Evolutionary conservation across 306 rosid species (phyloP), one percentile per base, ranked within the genome.

Genomic region (Datisca glomerata): DNA sequence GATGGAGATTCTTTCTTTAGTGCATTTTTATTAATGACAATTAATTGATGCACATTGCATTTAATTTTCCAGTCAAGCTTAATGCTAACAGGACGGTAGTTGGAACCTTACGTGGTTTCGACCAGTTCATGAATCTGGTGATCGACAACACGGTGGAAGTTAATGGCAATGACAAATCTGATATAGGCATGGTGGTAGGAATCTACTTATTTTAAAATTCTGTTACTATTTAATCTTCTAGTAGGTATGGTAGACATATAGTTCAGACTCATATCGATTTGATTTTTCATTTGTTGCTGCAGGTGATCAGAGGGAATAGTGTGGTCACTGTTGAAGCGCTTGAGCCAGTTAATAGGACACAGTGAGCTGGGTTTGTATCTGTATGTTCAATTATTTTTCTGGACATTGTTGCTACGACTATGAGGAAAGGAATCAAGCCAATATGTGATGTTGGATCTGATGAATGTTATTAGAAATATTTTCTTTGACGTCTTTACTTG

Each of bases 291-390:
- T 39, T 51, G 11, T 56, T 61, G 27, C 50, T 70, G 64, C 91
- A 89, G 95, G 98, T 89, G 29, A 72, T 89, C 40, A 59, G 98
- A 55, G 98, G 98, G 62, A 89, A 89, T 21, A 84, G 98, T 44
- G 95, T 89, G 49, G 98, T 89, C 54, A 89, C 98, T 2, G 98
- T 89, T 51, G 95, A 89, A 64, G 98, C 98, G 4, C 98, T 89
- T 27, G 98, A 89, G 59, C 98, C 98, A 1, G 98, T 89, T 39
- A 79, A 68, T 60, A 69, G 78, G 21, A n/a, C 55, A 41, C 69
- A 75, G 70, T 68, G n/a, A n/a, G n/a, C n/a, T n/a, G n/a, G n/a
- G n/a, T n/a, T n/a, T n/a, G n/a, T n/a, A n/a, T n/a, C n/a, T n/a
- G n/a, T n/a, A n/a, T n/a, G n/a, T n/a, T n/a, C n/a, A n/a, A n/a